Evolutionary conservation across 2,329 filamentous ascomycete species (phyloP).

Genomic region (Fusarium sp.): DNA sequence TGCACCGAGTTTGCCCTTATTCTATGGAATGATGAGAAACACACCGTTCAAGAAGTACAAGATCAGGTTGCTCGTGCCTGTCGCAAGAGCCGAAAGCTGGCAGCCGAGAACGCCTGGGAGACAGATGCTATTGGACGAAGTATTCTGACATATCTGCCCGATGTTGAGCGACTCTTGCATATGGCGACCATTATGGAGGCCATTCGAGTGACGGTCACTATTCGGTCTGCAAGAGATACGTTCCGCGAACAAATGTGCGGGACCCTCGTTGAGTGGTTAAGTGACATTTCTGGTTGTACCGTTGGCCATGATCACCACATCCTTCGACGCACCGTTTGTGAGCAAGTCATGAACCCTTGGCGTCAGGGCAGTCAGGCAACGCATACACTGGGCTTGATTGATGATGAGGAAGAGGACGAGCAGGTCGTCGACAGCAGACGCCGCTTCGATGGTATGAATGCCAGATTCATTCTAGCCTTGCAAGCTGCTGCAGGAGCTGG

Average conservation of each 20-base stretch:
- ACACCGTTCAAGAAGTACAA: conserved; percentile 91
- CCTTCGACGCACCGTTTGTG: conserved; percentile 85
- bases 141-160: conserved; percentile 81
- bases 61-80: conserved; percentile 94
- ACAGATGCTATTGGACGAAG: conserved; percentile 91
- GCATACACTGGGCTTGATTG: conserved; percentile 70
- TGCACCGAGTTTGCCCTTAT: conserved; percentile 82
- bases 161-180: conserved; percentile 79
- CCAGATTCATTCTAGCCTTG: conserved; percentile 56
- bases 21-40: conserved; percentile 99
- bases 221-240: conserved; percentile 92
- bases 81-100: conserved; percentile 77
- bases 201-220: conserved; percentile 95
- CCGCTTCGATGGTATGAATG: conserved; percentile 53
- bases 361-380: conserved; percentile 85
- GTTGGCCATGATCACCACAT: conserved; percentile 86
- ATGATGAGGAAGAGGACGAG: conserved; percentile 64
- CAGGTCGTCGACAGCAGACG: conserved; percentile 60
- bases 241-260: conserved; percentile 99
- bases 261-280: conserved; percentile 96
- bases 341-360: conserved; percentile 93
- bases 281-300: conserved; percentile 90
- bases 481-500: conserved; percentile 53
- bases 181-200: conserved; percentile 92
- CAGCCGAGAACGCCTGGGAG: conserved; percentile 83